These are phyloP conservation scores for Vitis hybrid DNA, from an alignment of 177 flowering plant species.

Conservation along the genomic window DNA sequence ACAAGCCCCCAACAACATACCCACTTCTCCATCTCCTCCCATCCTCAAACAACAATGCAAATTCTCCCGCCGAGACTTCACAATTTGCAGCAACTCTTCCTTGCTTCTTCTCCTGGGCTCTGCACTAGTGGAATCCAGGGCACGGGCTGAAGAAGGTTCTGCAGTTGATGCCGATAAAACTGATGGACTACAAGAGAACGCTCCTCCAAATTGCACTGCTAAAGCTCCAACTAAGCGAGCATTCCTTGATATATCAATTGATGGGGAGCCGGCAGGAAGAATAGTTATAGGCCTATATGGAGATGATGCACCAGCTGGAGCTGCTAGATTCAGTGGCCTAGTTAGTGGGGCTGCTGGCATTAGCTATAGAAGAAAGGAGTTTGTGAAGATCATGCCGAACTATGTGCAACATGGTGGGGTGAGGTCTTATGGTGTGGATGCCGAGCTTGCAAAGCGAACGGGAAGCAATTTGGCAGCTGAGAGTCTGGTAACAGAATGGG, in stretches of 20 bases:
- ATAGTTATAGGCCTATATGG: constrained; percentile 59
- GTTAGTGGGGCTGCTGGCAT: constrained; percentile 75
- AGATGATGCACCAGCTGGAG: constrained; percentile 48
- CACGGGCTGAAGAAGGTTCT: constrained; percentile 42
- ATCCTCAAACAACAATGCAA: constrained; percentile 23
- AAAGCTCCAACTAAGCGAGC: constrained; percentile 45
- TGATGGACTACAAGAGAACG: constrained; percentile 13
- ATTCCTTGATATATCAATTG: constrained; percentile 75
- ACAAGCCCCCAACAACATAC: constrained; percentile 13
- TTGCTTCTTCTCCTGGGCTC: constrained; percentile 41
- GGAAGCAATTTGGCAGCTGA: constrained; percentile 49
- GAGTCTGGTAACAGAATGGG: constrained; percentile 59
- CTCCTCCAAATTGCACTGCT: constrained; percentile 19
- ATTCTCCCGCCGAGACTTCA: constrained; percentile 60
- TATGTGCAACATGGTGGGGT: constrained; percentile 90
- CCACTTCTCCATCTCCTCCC: constrained; percentile 20
- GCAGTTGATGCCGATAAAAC: neutral
- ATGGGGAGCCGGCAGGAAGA: constrained; percentile 71
- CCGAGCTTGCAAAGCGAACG: constrained; percentile 57
- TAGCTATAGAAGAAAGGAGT: constrained; percentile 90
- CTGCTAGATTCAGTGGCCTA: constrained; percentile 59
- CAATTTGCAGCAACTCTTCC: constrained; percentile 35
- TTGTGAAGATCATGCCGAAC: constrained; percentile 79
- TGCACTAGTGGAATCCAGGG: constrained; percentile 30
- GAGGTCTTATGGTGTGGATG: constrained; percentile 86